Percentiles rank a stretch among this genome's conserved stretches.
Evolutionary conservation across 2,329 filamentous ascomycete species (phyloP).

Genomic region (Fusarium euwallaceae): DNA sequence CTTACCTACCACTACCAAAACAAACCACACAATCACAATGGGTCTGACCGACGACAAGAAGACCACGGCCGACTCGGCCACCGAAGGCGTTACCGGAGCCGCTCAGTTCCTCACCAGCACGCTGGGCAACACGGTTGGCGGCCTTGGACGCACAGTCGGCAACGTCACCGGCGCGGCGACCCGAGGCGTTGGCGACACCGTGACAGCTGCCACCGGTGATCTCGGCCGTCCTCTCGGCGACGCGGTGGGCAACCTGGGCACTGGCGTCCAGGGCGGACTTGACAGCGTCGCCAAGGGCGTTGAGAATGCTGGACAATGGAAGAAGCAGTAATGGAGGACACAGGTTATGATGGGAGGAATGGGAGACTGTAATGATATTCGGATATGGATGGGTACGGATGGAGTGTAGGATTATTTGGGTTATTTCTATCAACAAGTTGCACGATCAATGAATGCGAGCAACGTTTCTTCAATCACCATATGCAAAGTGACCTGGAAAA

Average conservation of each 20-base stretch:
- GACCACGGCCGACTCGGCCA: constrained; percentile 45
- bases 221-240: constrained; percentile 68
- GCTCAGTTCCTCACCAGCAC: constrained; percentile 57
- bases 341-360: background rate
- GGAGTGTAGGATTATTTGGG: constrained; percentile 1
- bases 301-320: constrained; percentile 71
- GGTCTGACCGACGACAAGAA: constrained; percentile 44
- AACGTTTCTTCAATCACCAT: background rate
- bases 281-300: constrained; percentile 65
- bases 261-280: constrained; percentile 65
- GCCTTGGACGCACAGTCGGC: constrained; percentile 57
- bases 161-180: constrained; percentile 64
- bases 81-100: constrained; percentile 52
- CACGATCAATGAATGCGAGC: constrained; percentile 5
- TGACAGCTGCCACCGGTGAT: constrained; percentile 67
- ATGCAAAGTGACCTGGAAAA: background rate
- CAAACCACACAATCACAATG: constrained; percentile 5
- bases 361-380: constrained; percentile 11
- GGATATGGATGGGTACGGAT: background rate
- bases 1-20: background rate
- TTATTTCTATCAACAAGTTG: constrained; percentile 3
- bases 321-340: constrained; percentile 49
- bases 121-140: constrained; percentile 57
- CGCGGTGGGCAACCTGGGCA: constrained; percentile 65
- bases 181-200: constrained; percentile 69